phyloP scores from a whole-genome alignment of 768 basidiomycete species.

The Kwoniella pini region DNA sequence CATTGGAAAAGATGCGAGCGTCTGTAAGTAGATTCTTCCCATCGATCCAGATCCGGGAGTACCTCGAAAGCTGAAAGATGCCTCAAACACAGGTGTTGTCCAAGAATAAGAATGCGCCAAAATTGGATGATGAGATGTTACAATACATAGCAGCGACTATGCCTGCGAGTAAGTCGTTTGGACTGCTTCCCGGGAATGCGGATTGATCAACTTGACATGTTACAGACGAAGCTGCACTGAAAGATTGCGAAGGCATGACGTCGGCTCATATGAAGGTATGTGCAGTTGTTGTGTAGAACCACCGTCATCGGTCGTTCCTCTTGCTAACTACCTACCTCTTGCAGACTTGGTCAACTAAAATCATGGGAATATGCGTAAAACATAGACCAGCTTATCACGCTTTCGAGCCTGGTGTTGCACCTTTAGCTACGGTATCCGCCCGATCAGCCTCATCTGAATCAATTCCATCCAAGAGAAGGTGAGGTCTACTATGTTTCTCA shows the following conservation, averaged over 20 bases:
- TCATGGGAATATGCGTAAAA: slow-evolving; percentile 21
- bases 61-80: too few species aligned
- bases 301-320: neutral
- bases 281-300: neutral
- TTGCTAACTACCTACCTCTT: too few species aligned
- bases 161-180: slow-evolving; percentile 44
- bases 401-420: slow-evolving; percentile 7
- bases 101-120: slow-evolving; percentile 31
- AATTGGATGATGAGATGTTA: slow-evolving; percentile 37
- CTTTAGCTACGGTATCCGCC: slow-evolving; percentile 9
- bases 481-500: neutral
- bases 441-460: neutral
- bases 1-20: slow-evolving; percentile 27
- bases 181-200: neutral
- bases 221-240: slow-evolving; percentile 25
- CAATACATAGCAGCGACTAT: slow-evolving; percentile 46
- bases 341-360: slow-evolving; percentile 14
- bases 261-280: slow-evolving; percentile 37
- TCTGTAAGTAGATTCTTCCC: slow-evolving; percentile 22
- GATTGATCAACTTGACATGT: neutral
- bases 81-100: slow-evolving; percentile 13
- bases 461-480: too few species aligned
- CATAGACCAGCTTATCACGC: slow-evolving; percentile 19
- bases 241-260: slow-evolving; percentile 40
- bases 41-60: neutral